Evolutionary conservation across 2,329 filamentous ascomycete species (phyloP), one percentile per base, ranked within the genome.

Genomic region (Sodiomyces alkalinus): DNA sequence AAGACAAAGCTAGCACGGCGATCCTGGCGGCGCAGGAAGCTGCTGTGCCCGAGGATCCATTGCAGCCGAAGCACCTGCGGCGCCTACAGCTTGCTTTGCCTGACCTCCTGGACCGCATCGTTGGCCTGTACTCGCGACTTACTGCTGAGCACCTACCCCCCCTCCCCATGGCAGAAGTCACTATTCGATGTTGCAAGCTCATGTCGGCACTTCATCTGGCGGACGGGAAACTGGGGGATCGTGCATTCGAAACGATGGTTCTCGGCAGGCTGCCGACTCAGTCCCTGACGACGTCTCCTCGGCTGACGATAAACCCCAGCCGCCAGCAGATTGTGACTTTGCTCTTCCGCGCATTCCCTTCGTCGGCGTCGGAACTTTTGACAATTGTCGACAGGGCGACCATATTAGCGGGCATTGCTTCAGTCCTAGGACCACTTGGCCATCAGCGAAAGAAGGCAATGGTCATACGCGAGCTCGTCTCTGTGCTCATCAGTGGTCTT

Each of bases 401-500:
- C 7, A 76, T 94, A 19, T 60, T 94, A 11, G 77, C 83, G 39
- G 87, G 85, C 9, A 83, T 96, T 39, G 78, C 83, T 6, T 74
- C 80, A n/a, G 73, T 92, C n/a, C 60, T 94, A 7, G 79, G 82
- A 1, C 63, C 71, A 5, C 54, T 98, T 6, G 82, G 81, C 1
- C 69, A 87, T 34, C 73, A 85, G 33, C 70, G 90, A 32, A 96
- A 94, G 55, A 92, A 92, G 51, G 85, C 81, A 4, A 79, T 96
- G 55, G 73, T 94, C 1, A 67, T 93, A 42, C 76, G 81, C 41
- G 85, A 94, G 44, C 64, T 96, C 27, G 67, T 98, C 7, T 77
- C 75, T 4, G 74, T 85, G 11, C 62, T 96, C 22, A 81, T 92
- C 29, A 77, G 76, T 19, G 85, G 81, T 3, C 63, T 98, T 7